Evolutionary conservation across 169 alveolate species (phyloP), one percentile per base, ranked within the genome.

Genomic region (Eimeria necatrix): DNA sequence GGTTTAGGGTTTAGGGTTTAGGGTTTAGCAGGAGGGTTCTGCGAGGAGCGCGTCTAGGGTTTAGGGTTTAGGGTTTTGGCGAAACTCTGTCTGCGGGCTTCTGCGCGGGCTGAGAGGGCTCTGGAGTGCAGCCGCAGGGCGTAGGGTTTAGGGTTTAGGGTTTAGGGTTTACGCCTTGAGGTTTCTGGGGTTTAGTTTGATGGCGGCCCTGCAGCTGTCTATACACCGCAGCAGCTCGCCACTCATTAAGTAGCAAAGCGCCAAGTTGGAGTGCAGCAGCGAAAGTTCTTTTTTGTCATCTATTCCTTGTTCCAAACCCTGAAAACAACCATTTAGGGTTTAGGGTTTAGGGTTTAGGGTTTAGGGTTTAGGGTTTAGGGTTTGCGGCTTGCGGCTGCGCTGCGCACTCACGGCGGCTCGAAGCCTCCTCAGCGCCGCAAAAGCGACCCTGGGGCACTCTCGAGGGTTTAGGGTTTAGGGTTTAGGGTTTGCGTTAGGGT

Each of bases 141-240:
- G n/a, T 32, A 71, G 81, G 81, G 53, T 32, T 71, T 71, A 71
- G 51, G 41, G 48, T 32, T n/a, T 71, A 71, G 51, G 73, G 73
- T 61, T 61, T 61, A 71, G 51, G 51, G 81, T 32, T 71, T 71
- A 71, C 64, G 64, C 64, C 14, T 56, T 56, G 64, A 56, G 64
- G 64, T 56, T 56, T 14, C 14, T 56, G 20, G 64, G 64, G 64
- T 56, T 56, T 8, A 8, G 14, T 14, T 56, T 56, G 26, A 68
- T 68, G 41, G 78, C 78, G 18, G 18, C 78, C 26, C 78, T 10
- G 26, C 26, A 8, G 26, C 26, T 12, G 78, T 68, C 78, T 12
- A 68, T 68, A 68, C 78, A 68, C 78, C 78, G 20, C 78, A 68
- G 78, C 46, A 68, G 78, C 46, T 68, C 41, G 41, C 78, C 78